Percentiles rank a stretch among this genome's conserved stretches.
Conservation (phyloP, 805 yeast species). For the Citeromyces matritensis region DNA sequence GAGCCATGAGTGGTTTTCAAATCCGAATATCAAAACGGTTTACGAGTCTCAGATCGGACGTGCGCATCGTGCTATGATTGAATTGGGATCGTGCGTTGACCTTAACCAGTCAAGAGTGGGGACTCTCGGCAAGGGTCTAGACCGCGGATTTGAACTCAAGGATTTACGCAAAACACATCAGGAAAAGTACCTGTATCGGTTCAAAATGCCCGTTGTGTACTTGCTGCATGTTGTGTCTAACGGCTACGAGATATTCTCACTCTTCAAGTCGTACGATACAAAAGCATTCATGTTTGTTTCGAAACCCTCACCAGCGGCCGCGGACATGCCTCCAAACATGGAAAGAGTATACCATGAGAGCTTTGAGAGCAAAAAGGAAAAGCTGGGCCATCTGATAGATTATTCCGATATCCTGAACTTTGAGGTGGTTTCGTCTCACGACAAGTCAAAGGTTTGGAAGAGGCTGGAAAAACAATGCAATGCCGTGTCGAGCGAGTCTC, state of each 20-base stretch:
- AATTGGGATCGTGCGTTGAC: slow-evolving; percentile 58
- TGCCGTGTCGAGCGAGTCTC: slow-evolving; percentile 48
- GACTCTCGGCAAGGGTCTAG: slow-evolving; percentile 71
- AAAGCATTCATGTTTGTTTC: slow-evolving; percentile 36
- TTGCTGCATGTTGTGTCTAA: slow-evolving; percentile 56
- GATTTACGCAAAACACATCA: slow-evolving; percentile 32
- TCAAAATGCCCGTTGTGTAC: slow-evolving; percentile 44
- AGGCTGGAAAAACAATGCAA: slow-evolving; percentile 38
- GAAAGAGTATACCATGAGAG: slow-evolving; percentile 40
- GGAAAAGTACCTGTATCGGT: slow-evolving; percentile 36
- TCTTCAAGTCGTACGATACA: slow-evolving; percentile 51
- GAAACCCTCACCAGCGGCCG: slow-evolving; percentile 59
- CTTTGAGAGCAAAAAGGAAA: slow-evolving; percentile 28
- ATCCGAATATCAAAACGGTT: slow-evolving; percentile 45
- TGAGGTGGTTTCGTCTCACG: slow-evolving; percentile 38
- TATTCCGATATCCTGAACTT: slow-evolving; percentile 39
- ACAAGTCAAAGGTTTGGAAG: slow-evolving; percentile 36
- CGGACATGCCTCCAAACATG: slow-evolving; percentile 40
- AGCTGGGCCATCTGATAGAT: slow-evolving; percentile 29
- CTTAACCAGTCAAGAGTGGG: slow-evolving; percentile 68
- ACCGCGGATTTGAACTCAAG: slow-evolving; percentile 63
- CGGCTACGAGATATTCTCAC: slow-evolving; percentile 58
- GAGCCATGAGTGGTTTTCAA: slow-evolving; percentile 44
- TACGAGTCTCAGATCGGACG: slow-evolving; percentile 64
- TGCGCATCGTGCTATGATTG: slow-evolving; percentile 62